Evolutionary conservation across 2,329 filamentous ascomycete genomes (phyloP), one percentile per base, ranked within the genome.

Genomic region (Penicillium griseofulvum): DNA sequence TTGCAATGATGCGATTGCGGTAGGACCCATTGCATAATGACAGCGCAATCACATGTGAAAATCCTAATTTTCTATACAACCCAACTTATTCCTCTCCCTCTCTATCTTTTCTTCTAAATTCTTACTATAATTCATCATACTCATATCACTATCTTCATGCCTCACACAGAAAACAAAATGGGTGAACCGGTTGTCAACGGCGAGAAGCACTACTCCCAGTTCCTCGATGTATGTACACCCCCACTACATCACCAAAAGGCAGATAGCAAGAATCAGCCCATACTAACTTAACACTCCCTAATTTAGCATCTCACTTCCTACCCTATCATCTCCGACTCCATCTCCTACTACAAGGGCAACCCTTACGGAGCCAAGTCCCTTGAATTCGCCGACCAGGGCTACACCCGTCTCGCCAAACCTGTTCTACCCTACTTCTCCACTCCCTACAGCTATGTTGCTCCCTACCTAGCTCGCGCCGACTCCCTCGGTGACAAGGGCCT

Each of bases 401-500:
- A 92, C 80, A 79, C 85, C 70, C 86, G 83, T 61, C 82, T 96
- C 68, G 87, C 88, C 71, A 87, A 87, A 64, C 90, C 91, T 19
- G 77, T 96, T 60, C 77, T 93, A 52, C 89, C 90, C 28, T 91
- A 90, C 76, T 79, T 97, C 66, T 76, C 85, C 66, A 89, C 83
- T 65, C 91, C 92, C 34, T 93, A 91, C 78, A 81, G 84, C 69
- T 94, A 90, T 72, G 83, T 96, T 60, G 86, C 87, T 49, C 92
- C 93, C 0, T 97, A 97, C 76, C 83, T 96, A 62, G 80, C 85
- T 72, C 90, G 87, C 74, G 92, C 87, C 68, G 94, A 97, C 72
- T 77, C 83, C 56, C 76, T 96, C 49, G 89, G 87, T 62, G 86
- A 91, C 74, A 80, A 84, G 71, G 84, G 87, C n/a, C 80, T 93